These are phyloP conservation scores for Alternaria longipes DNA, from an alignment of 2,329 filamentous ascomycete genomes.

Conservation along the genomic window DNA sequence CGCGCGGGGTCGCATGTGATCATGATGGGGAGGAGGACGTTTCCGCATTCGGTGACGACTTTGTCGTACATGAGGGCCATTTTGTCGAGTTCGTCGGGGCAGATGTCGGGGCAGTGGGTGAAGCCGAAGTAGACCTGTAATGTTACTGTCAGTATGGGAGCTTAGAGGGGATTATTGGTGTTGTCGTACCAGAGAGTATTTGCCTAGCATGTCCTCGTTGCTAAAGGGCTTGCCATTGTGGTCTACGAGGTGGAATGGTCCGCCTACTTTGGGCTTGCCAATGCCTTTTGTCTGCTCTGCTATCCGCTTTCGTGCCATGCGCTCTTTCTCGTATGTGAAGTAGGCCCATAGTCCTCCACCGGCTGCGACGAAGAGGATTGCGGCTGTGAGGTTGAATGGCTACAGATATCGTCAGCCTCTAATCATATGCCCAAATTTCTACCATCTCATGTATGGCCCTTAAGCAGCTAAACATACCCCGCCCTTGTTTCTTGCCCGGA, in stretches of 20 bases:
- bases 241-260: conserved; percentile 82
- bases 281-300: conserved; percentile 94
- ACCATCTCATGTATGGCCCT: background rate
- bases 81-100: conserved; percentile 98
- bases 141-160: conserved; percentile 10
- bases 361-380: conserved; percentile 81
- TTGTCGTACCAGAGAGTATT: conserved; percentile 75
- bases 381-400: conserved; percentile 95
- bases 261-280: conserved; percentile 91
- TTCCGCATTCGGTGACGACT: conserved; percentile 59
- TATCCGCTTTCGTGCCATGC: conserved; percentile 87
- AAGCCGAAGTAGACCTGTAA: conserved; percentile 94
- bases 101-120: conserved; percentile 97
- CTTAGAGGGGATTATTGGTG: background rate
- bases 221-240: conserved; percentile 82
- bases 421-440: background rate
- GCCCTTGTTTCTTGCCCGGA: conserved; percentile 46
- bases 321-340: conserved; percentile 91
- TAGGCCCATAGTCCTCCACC: conserved; percentile 84
- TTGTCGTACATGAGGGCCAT: conserved; percentile 95
- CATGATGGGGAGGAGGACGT: conserved; percentile 79
- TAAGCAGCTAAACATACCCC: conserved; percentile 35
- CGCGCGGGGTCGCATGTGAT: conserved; percentile 95
- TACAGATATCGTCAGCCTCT: conserved; percentile 47
- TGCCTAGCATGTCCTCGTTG: conserved; percentile 83